These are phyloP conservation scores for Fraxinus dipetala DNA, from an alignment of 305 asterid genomes.

Conservation along the genomic window DNA sequence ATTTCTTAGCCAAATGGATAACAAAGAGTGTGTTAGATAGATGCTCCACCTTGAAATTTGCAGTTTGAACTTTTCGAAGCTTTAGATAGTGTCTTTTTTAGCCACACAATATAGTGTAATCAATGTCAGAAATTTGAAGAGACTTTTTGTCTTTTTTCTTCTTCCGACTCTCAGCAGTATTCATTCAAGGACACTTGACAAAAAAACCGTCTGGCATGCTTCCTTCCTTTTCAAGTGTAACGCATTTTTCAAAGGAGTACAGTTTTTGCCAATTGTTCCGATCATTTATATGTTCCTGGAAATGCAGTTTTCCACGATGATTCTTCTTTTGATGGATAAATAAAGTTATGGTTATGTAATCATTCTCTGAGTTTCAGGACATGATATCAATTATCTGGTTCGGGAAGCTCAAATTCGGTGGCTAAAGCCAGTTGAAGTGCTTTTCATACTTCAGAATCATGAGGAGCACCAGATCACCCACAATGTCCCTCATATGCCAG, in stretches of 20 bases:
- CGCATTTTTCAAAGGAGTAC: not conserved
- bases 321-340: not conserved
- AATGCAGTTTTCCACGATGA: not conserved
- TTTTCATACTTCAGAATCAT: conserved; percentile 60
- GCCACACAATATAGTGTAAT: not conserved
- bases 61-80: not conserved
- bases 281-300: not conserved
- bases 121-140: not conserved
- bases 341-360: not conserved
- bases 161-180: not conserved
- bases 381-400: conserved; percentile 53
- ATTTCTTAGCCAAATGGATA: not conserved
- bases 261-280: not conserved
- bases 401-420: conserved; percentile 84
- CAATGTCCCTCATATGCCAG: conserved; percentile 67
- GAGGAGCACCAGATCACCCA: conserved; percentile 67
- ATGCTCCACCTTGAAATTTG: not conserved
- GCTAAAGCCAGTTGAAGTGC: conserved; percentile 89
- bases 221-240: not conserved
- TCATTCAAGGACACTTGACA: not conserved
- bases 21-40: not conserved
- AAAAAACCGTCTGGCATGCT: not conserved
- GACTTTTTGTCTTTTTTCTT: not conserved
- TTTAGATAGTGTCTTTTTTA: not conserved
- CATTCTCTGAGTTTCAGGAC: conserved; percentile 45